Conservation (phyloP, 805 yeast genomes). For the Lachancea thermotolerans region DNA sequence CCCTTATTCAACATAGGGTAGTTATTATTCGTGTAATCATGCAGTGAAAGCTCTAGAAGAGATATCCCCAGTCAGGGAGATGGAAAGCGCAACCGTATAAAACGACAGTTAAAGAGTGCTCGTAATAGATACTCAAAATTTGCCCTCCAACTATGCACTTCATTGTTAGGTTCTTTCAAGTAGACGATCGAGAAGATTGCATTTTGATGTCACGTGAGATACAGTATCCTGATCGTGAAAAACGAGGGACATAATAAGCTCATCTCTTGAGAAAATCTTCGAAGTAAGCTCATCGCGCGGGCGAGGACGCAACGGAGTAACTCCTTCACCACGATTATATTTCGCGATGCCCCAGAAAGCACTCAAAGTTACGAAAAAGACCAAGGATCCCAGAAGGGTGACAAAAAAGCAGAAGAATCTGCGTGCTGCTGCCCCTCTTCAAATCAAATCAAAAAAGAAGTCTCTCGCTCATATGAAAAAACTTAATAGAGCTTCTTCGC, state of each 20-base stretch:
- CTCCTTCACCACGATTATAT: not conserved
- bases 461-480: conserved; percentile 45
- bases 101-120: too few relatives aligned
- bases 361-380: conserved; percentile 41
- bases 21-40: too few relatives aligned
- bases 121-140: too few relatives aligned
- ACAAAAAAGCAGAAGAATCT: conserved; percentile 61
- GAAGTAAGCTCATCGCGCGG: not conserved
- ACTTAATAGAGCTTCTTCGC: conserved; percentile 44
- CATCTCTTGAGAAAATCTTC: not conserved
- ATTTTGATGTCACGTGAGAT: too few relatives aligned
- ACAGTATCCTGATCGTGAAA: too few relatives aligned
- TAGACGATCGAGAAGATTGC: too few relatives aligned
- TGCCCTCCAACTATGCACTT: too few relatives aligned
- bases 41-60: too few relatives aligned
- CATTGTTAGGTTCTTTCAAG: too few relatives aligned
- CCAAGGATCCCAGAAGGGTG: conserved; percentile 36
- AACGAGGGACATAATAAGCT: not conserved
- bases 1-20: too few relatives aligned
- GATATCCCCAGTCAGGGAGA: too few relatives aligned
- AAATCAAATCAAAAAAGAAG: conserved; percentile 59
- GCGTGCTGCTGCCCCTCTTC: conserved; percentile 67
- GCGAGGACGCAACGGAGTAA: not conserved
- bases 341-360: conserved; percentile 65
- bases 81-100: too few relatives aligned